Conservation (phyloP, 2,329 filamentous ascomycete species). For the Penicillium oxalicum region DNA sequence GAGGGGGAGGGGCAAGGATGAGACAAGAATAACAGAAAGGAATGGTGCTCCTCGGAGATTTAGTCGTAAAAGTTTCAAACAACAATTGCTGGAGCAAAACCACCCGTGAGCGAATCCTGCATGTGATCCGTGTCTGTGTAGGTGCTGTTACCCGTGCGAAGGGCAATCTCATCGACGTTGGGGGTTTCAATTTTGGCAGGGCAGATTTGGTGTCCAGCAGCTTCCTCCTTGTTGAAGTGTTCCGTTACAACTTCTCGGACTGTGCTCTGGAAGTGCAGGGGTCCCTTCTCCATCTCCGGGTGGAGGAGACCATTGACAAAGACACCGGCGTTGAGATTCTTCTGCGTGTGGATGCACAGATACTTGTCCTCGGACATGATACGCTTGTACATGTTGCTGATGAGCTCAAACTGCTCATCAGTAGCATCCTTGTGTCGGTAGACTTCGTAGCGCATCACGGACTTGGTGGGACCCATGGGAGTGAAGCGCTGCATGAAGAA, state of each 20-base stretch:
- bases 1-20: too few relatives aligned
- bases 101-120: constrained; percentile 4
- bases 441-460: constrained; percentile 58
- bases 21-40: background rate
- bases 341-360: constrained; percentile 55
- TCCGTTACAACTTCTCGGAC: constrained; percentile 47
- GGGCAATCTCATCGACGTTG: constrained; percentile 16
- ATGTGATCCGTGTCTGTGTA: constrained; percentile 10
- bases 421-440: constrained; percentile 57
- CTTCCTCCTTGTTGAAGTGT: constrained; percentile 44
- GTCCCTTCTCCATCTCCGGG: constrained; percentile 54
- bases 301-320: constrained; percentile 61
- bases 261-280: constrained; percentile 52
- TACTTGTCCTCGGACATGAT: constrained; percentile 62
- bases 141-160: constrained; percentile 12
- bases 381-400: constrained; percentile 58
- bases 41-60: background rate
- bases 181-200: constrained; percentile 37
- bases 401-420: constrained; percentile 54
- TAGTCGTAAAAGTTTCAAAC: background rate
- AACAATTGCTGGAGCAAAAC: constrained; percentile 7
- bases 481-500: constrained; percentile 62
- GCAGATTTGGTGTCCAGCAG: constrained; percentile 47
- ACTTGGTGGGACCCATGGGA: constrained; percentile 48
- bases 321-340: constrained; percentile 56